Evolutionary conservation across 306 rosid species (phyloP), one percentile per base, ranked within the genome.

Genomic region (Gynostemma pentaphyllum): DNA sequence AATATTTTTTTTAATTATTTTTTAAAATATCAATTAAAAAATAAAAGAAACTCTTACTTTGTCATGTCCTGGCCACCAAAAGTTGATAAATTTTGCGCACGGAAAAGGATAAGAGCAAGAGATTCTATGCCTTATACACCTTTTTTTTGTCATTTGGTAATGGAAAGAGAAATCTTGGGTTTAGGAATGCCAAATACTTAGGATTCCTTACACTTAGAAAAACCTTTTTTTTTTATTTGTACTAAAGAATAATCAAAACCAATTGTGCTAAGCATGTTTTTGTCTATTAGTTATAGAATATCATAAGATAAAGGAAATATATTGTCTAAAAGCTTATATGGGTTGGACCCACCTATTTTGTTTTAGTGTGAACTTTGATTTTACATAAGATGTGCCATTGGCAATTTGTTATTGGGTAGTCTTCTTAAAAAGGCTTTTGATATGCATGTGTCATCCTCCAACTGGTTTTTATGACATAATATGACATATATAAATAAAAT

Each of bases 111-210:
- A 26, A 26, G 68, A 77, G 76, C 55, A 51, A 54, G 79, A 81
- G 57, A 51, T 51, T 51, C 34, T 79, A 65, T 44, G 74, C 49
- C 70, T 74, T 59, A 54, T 32, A 57, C 14, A 30, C 72, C 74
- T 78, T 74, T 70, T 39, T 49, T 51, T 51, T 50, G 23, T 13
- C 36, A 52, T 27, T 21, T 29, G 36, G 47, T 28, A 62, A 53
- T 53, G 73, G 69, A 46, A 78, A 85, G 83, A 71, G 79, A 80
- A 77, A 29, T 63, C 82, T 86, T 82, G 87, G 89, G 83, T 82
- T 81, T 80, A 69, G 70, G 82, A 71, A 66, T 80, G 61, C 61
- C 64, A 26, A 72, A 70, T 66, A 64, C 95, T 78, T 90, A 45
- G 95, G 94, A 84, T 84, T 82, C 94, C 84, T 78, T 66, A 65